phyloP scores from a whole-genome alignment of 176 grass and related monocot genomes.

The Panicum miliaceum region DNA sequence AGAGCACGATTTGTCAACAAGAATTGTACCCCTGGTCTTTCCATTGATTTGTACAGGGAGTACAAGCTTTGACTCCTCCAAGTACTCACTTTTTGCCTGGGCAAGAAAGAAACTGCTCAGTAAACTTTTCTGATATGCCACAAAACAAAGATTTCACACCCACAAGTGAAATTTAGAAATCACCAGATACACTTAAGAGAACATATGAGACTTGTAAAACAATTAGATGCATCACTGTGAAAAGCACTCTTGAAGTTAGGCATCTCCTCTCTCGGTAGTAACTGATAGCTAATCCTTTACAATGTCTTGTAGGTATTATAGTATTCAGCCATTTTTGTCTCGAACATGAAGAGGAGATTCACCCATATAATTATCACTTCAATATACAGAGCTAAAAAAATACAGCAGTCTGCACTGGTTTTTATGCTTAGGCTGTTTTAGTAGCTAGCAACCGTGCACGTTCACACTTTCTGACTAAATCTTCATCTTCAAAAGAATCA shows the following conservation, averaged over 20 bases:
- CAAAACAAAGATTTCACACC: neutral
- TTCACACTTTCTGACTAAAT: neutral
- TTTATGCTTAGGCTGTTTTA: constrained; percentile 1
- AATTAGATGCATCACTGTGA: constrained; percentile 8
- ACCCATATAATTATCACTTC: neutral
- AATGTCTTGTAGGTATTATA: neutral
- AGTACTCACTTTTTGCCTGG: constrained; percentile 81
- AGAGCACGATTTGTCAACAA: constrained; percentile 74
- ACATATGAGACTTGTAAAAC: constrained; percentile 3
- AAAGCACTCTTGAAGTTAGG: constrained; percentile 5
- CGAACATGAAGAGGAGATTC: neutral
- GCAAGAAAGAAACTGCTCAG: constrained; percentile 29
- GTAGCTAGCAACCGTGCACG: neutral
- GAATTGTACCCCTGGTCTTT: constrained; percentile 88
- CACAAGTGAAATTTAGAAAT: neutral
- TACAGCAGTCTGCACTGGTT: too few relatives aligned
- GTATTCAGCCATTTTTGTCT: neutral
- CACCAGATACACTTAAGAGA: neutral
- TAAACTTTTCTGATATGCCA: constrained; percentile 3
- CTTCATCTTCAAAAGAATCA: neutral
- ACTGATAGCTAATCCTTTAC: constrained; percentile 2
- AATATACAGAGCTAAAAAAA: neutral
- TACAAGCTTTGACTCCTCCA: constrained; percentile 77
- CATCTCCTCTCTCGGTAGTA: neutral
- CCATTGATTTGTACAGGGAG: constrained; percentile 95